Evolutionary conservation across 495 filamentous ascomycete species (phyloP), one percentile per base, ranked within the genome.

Genomic region (Aspergillus baeticus): DNA sequence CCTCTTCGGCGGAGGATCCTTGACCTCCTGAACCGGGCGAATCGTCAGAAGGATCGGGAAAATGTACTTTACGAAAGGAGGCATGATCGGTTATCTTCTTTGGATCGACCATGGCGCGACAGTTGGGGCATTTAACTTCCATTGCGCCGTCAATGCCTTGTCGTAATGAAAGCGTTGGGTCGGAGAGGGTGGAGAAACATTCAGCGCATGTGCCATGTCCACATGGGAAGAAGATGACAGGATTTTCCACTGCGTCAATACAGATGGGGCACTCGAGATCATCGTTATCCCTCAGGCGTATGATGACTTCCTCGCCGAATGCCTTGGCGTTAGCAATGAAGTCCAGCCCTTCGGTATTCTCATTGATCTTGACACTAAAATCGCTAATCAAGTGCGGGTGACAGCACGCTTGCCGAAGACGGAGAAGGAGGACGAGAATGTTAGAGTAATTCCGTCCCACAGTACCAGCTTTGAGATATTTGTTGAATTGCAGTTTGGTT

Each of bases 351-450:
- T 85, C 81, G 2, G 78, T 73, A 10, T 79, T 63, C 54, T 77
- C 69, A 46, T 69, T 72, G n/a, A 77, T 38, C 51, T 84, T 75
- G 20, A 76, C 63, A 29, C 84, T 85, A 58, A 88, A 85, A 54
- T 93, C 91, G 10, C 76, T 79, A 49, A 95, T 92, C n/a, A 98
- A 75, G 66, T 95, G 89, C 1, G 92, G 92, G 69, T 98, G 94
- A 61, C 91, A 96, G 64, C 90, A 94, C 29, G 89, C 89, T 70
- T 98, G 94, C 44, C 75, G 69, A 31, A 98, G 82, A 13, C 93
- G 89, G 11, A 98, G 78, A 42, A 98, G 81, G 20, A 96, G 79
- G 26, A 95, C 87, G 15, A 97, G 77, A 41, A 97, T 86, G 60
- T 88, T 89, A 6, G 85, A 88, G 65, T 96, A 97, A 58, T 94